Evolutionary conservation across 2,329 filamentous ascomycete genomes (phyloP), one percentile per base, ranked within the genome.

Genomic region (Neocatenulostroma microsporum): DNA sequence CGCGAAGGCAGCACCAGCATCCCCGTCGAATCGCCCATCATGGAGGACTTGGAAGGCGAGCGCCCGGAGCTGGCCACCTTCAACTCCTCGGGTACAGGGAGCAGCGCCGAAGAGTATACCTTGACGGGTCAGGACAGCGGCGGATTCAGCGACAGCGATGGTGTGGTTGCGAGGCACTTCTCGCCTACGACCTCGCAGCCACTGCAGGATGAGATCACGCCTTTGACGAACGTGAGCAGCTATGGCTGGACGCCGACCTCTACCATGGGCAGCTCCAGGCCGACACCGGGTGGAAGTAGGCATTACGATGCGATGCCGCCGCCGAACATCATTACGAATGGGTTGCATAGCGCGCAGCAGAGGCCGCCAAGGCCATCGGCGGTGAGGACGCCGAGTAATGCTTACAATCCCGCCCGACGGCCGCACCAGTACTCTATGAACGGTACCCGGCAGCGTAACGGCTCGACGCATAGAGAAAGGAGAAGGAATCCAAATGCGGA

Each of bases 401-500:
- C 68, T 28, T 72, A 72, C 47, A 63, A 63, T 13, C 69, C 69
- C 11, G 58, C 66, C 27, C 59, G 69, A 31, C 55, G 67, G 24
- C 69, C 69, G 4, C 57, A 64, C 41, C 67, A 70, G 50, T 68
- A 67, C 48, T 62, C 63, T 5, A 47, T 67, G 39, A 64, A 62
- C 50, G 62, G 47, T 26, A 47, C 64, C 39, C 66, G 66, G 46
- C 68, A 70, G 38, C 70, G 76, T 42, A 76, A 73, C 6, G 70
- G 67, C 5, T 79, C 76, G 2, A 61, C 68, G 3, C 73, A 72
- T 43, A 66, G 78, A 45, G 55, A 58, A 25, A 60, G 69, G 24
- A 66, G 74, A 4, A 62, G 72, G 45, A 82, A 84, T 52, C 80
- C 80, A 8, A 80, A 81, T 52, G 78, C 79, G 35, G 78, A 82